These are phyloP conservation scores for Hydnum rufescens DNA, from an alignment of 768 basidiomycete species.

Conservation along the genomic window DNA sequence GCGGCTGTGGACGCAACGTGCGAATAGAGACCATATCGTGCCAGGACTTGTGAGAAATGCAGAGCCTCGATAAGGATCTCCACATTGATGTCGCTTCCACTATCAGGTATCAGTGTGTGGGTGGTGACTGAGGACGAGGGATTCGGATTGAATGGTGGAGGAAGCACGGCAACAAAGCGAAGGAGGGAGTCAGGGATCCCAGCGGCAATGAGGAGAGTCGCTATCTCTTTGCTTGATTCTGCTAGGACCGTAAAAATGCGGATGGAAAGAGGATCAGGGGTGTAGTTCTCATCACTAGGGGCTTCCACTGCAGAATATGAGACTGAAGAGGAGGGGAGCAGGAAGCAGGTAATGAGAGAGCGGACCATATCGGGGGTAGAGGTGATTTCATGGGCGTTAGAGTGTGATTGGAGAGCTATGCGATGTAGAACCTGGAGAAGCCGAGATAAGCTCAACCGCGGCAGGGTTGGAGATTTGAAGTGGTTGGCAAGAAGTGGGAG, in stretches of 20 bases:
- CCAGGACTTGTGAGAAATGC: no score
- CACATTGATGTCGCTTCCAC: neutral
- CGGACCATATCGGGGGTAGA: no score
- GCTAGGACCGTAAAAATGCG: constrained; percentile 38
- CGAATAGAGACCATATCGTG: neutral
- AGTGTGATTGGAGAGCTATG: no score
- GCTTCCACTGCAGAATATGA: no score
- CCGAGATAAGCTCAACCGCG: no score
- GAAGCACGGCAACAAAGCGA: constrained; percentile 41
- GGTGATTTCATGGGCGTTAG: no score
- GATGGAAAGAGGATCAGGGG: constrained; percentile 23
- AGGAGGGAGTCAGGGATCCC: constrained; percentile 40
- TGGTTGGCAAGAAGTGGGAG: constrained; percentile 33
- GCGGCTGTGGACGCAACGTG: constrained; percentile 15
- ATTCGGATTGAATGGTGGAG: neutral
- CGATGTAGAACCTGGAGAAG: no score
- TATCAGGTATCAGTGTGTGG: constrained; percentile 15
- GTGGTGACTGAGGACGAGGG: no score
- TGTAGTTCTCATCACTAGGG: no score
- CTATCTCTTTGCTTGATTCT: constrained; percentile 46
- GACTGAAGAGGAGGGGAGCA: no score
- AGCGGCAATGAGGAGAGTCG: constrained; percentile 30
- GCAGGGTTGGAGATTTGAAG: constrained; percentile 37
- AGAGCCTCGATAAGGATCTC: no score
- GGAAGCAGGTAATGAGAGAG: no score